Conservation (phyloP, 805 yeast genomes). For the Saturnispora zaruensis region DNA sequence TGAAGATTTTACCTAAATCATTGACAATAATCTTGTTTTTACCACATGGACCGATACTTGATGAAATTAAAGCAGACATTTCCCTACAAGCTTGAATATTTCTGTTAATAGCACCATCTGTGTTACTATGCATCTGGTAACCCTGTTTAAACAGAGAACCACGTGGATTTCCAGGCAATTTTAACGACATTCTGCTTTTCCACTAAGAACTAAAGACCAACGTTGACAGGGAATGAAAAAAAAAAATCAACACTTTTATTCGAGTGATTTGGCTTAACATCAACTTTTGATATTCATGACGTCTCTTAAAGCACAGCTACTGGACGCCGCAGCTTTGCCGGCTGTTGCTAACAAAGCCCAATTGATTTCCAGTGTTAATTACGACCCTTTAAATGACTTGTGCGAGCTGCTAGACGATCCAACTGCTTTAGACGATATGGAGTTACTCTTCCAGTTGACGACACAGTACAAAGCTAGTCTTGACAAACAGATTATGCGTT, state of each 20-base stretch:
- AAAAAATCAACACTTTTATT: background rate
- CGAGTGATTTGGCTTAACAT: background rate
- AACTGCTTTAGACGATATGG: slow-evolving; percentile 41
- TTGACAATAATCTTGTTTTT: slow-evolving; percentile 93
- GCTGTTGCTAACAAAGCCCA: background rate
- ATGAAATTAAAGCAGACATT: slow-evolving; percentile 81
- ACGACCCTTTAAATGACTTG: slow-evolving; percentile 49
- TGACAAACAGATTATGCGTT: slow-evolving; percentile 34
- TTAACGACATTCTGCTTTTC: slow-evolving; percentile 68
- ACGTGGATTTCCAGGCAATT: slow-evolving; percentile 87
- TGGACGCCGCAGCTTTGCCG: slow-evolving; percentile 15
- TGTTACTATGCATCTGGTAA: slow-evolving; percentile 73
- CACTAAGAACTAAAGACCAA: background rate
- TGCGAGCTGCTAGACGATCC: slow-evolving; percentile 43
- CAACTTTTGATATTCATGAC: background rate
- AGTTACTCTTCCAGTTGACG: slow-evolving; percentile 41
- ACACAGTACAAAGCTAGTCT: slow-evolving; percentile 42
- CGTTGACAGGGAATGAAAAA: background rate
- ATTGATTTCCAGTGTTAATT: slow-evolving; percentile 22
- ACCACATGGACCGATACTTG: slow-evolving; percentile 97
- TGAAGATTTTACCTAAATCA: slow-evolving; percentile 72
- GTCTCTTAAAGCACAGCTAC: slow-evolving; percentile 11
- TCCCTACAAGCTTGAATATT: slow-evolving; percentile 94
- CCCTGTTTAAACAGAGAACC: slow-evolving; percentile 95
- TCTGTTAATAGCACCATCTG: slow-evolving; percentile 90